Conservation (phyloP, 345 rosid genomes). For the Noccaea caerulescens region DNA sequence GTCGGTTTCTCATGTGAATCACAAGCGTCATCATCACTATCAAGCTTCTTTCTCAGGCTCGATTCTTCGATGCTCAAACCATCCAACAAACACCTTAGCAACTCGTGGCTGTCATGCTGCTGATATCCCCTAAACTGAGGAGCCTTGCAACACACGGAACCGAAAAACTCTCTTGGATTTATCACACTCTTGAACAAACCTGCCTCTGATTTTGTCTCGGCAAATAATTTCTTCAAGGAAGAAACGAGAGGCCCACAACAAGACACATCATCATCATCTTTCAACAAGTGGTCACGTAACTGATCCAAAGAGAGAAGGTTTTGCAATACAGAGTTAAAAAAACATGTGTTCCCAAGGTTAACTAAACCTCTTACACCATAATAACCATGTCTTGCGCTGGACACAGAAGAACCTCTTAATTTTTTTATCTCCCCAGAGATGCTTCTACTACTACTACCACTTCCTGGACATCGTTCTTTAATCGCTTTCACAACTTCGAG, state of each 20-base stretch:
- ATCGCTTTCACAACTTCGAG: conserved; percentile 61
- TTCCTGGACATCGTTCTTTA: conserved; percentile 59
- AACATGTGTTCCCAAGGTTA: conserved; percentile 97
- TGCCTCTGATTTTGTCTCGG: conserved; percentile 61
- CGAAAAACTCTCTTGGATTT: conserved; percentile 72
- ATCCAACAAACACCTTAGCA: conserved; percentile 83
- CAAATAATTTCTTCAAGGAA: conserved; percentile 69
- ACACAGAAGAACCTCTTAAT: conserved; percentile 36
- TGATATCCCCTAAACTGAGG: conserved; percentile 90
- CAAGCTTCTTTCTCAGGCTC: conserved; percentile 49
- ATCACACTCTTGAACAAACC: conserved; percentile 57
- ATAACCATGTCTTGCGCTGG: conserved; percentile 49
- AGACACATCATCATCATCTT: conserved; percentile 57
- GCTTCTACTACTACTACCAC: conserved; percentile 45
- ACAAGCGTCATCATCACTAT: conserved; percentile 34
- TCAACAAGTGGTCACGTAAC: conserved; percentile 59
- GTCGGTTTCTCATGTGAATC: conserved; percentile 42
- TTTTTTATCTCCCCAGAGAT: conserved; percentile 46
- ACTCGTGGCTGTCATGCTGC: conserved; percentile 95
- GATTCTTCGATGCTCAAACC: conserved; percentile 76
- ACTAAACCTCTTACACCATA: conserved; percentile 75
- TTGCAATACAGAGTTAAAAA: conserved; percentile 91
- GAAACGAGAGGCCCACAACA: conserved; percentile 56
- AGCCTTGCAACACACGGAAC: conserved; percentile 67
- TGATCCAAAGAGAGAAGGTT: conserved; percentile 76